These are phyloP conservation scores for Dimocarpus longan DNA, from an alignment of 345 rosid genomes.

Conservation along the genomic window DNA sequence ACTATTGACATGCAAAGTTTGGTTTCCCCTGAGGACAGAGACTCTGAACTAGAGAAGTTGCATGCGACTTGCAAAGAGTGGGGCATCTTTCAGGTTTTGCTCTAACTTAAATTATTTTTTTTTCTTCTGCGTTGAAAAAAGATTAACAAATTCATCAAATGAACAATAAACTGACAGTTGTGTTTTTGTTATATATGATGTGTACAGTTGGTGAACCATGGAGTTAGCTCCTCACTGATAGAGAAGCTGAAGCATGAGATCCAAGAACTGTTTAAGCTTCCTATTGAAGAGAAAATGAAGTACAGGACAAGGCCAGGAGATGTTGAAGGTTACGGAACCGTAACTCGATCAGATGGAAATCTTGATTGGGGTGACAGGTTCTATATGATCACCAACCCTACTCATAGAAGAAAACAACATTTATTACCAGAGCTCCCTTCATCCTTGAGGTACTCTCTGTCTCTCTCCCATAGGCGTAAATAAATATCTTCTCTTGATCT, in stretches of 20 bases:
- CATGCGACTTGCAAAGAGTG: slow-evolving; percentile 39
- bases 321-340: slow-evolving; percentile 28
- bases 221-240: slow-evolving; percentile 24
- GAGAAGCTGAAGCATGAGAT: slow-evolving; percentile 28
- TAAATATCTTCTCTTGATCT: no score
- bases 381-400: slow-evolving; percentile 36
- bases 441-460: slow-evolving; percentile 32
- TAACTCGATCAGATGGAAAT: slow-evolving; percentile 15
- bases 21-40: slow-evolving; percentile 21
- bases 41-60: slow-evolving; percentile 29
- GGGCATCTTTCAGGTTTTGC: slow-evolving; percentile 45
- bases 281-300: slow-evolving; percentile 38
- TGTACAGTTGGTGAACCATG: slow-evolving; percentile 42
- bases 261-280: slow-evolving; percentile 32
- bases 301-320: slow-evolving; percentile 31
- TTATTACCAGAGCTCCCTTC: slow-evolving; percentile 47
- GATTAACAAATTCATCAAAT: neutral
- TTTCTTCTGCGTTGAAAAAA: neutral
- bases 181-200: neutral
- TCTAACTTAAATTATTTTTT: neutral
- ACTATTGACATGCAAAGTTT: slow-evolving; percentile 31
- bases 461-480: no score
- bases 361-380: slow-evolving; percentile 42
- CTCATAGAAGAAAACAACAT: slow-evolving; percentile 32
- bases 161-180: neutral